Percentiles rank a stretch among this genome's conserved stretches.
Conservation (phyloP, 257 asterid genomes). For the Solanum pimpinellifolium region DNA sequence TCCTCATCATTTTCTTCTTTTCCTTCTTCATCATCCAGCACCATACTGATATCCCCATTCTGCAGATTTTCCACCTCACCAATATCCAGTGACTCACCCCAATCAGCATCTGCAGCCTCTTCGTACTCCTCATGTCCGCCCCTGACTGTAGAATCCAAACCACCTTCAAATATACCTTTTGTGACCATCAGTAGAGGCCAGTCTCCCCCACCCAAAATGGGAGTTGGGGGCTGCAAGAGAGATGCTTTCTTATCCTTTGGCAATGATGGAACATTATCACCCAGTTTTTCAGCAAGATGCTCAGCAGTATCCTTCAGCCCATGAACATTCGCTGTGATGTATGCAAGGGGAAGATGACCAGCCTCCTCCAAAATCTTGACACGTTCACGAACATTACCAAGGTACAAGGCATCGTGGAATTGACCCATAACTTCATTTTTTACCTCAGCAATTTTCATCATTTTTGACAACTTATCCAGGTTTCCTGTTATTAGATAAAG, state of each 20-base stretch:
- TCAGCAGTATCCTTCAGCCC: slow-evolving; percentile 66
- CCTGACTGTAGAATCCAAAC: slow-evolving; percentile 38
- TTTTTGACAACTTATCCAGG: slow-evolving; percentile 65
- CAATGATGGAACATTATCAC: slow-evolving; percentile 52
- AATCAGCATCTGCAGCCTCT: slow-evolving; percentile 44
- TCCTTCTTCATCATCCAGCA: slow-evolving; percentile 34
- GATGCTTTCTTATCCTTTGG: slow-evolving; percentile 48
- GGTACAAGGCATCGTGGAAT: slow-evolving; percentile 82
- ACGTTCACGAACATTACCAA: slow-evolving; percentile 80
- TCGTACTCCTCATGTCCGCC: slow-evolving; percentile 37
- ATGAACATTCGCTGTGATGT: slow-evolving; percentile 52
- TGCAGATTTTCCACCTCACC: slow-evolving; percentile 49
- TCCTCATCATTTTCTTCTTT: slow-evolving; percentile 47
- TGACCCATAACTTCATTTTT: slow-evolving; percentile 93
- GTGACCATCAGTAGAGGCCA: slow-evolving; percentile 85
- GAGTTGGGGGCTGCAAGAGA: slow-evolving; percentile 67
- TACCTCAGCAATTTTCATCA: slow-evolving; percentile 94
- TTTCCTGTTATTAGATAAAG: slow-evolving; percentile 82
- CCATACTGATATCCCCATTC: slow-evolving; percentile 36
- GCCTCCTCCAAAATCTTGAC: slow-evolving; percentile 70
- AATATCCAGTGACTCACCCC: slow-evolving; percentile 52
- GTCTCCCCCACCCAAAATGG: slow-evolving; percentile 64
- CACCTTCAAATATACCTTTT: slow-evolving; percentile 64
- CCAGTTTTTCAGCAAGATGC: slow-evolving; percentile 54
- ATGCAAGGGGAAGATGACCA: slow-evolving; percentile 78